Conservation (phyloP, 108 stramenopile genomes). For the Nitzschia sp. region DNA sequence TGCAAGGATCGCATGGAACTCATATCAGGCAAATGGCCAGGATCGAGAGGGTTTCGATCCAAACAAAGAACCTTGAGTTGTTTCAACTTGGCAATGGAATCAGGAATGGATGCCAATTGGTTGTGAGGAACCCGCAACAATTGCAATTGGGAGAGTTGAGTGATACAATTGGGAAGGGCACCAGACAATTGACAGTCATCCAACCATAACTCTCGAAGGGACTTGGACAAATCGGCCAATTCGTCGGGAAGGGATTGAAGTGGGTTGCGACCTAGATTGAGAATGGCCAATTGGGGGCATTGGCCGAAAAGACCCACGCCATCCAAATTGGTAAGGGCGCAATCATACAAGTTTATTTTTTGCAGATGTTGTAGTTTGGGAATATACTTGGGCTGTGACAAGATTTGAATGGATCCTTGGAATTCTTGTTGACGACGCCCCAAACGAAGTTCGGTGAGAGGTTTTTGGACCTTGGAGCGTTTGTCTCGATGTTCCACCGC, state of each 20-base stretch:
- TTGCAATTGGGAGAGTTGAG: conserved; percentile 37
- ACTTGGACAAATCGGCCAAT: conserved; percentile 21
- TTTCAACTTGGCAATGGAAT: neutral
- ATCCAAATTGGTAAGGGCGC: conserved; percentile 39
- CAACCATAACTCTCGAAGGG: conserved; percentile 57
- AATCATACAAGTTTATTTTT: conserved; percentile 61
- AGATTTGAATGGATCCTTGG: conserved; percentile 37
- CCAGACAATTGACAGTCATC: conserved; percentile 63
- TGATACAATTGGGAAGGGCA: conserved; percentile 35
- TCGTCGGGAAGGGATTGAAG: conserved; percentile 42
- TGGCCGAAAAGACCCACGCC: conserved; percentile 35
- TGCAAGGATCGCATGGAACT: conserved; percentile 31
- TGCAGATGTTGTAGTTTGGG: conserved; percentile 47
- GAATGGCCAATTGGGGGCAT: conserved; percentile 43
- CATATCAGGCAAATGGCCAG: conserved; percentile 37
- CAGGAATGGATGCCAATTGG: conserved; percentile 35
- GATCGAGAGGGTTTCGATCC: conserved; percentile 50
- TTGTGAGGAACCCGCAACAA: conserved; percentile 51
- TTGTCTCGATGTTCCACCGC: conserved; percentile 1
- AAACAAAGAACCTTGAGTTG: conserved; percentile 47
- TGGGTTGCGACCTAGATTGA: conserved; percentile 71
- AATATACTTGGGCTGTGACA: conserved; percentile 46
- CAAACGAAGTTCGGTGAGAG: conserved; percentile 28
- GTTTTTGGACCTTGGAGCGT: conserved; percentile 30
- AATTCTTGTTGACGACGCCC: conserved; percentile 52